These are phyloP conservation scores for Aspergillus diversus DNA, from an alignment of 495 filamentous ascomycete species.

Conservation along the genomic window DNA sequence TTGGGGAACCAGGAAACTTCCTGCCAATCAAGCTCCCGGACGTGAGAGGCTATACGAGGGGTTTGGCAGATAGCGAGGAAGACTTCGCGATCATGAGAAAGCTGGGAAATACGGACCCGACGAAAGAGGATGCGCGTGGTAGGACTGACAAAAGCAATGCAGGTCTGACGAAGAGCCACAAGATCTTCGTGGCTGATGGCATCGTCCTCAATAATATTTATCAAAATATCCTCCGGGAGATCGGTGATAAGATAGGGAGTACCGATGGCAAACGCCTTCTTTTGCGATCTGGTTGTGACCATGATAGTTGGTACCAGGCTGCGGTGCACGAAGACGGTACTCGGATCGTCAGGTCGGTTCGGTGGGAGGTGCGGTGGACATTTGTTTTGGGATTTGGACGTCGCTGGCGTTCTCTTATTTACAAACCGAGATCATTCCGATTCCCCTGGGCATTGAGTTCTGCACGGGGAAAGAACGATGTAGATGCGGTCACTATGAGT, in stretches of 20 bases:
- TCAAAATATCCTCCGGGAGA: background rate
- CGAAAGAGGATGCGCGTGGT: background rate
- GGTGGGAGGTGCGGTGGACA: background rate
- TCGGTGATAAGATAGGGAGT: background rate
- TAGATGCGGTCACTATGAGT: background rate
- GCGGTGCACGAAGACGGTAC: background rate
- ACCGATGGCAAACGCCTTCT: background rate
- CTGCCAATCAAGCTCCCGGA: background rate
- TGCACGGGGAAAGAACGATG: background rate
- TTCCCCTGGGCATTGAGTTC: background rate
- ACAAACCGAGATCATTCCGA: background rate
- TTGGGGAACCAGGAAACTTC: background rate
- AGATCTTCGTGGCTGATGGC: background rate
- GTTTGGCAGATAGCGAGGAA: background rate
- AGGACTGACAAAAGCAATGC: background rate
- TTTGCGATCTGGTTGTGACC: background rate
- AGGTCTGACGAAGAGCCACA: background rate
- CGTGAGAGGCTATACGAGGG: background rate
- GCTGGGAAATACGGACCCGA: constrained; percentile 1
- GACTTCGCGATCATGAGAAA: background rate
- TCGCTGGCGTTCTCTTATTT: no score
- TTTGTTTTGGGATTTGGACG: background rate
- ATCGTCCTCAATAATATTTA: background rate
- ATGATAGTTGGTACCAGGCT: background rate
- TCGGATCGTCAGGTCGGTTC: no score